Evolutionary conservation across 176 grass and related monocot genomes (phyloP).

Genomic region (Carex scoparia): DNA sequence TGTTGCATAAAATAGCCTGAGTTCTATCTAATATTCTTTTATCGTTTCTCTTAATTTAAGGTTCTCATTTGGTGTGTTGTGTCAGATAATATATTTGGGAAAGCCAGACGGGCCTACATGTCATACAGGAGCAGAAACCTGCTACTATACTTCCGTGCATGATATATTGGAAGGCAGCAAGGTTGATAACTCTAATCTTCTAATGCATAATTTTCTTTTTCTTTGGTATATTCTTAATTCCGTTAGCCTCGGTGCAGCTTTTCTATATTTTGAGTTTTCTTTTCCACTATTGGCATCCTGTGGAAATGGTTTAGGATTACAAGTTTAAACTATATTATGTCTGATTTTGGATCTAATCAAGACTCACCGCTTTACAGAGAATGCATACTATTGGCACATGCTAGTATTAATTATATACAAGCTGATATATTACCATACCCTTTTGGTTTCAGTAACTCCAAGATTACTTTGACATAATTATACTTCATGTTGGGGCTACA

Average conservation of each 20-base stretch:
- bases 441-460: neutral
- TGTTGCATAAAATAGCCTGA: neutral
- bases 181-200: constrained; percentile 35
- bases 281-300: neutral
- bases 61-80: neutral
- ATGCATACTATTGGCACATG: neutral
- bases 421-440: neutral
- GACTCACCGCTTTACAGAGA: neutral
- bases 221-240: neutral
- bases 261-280: neutral
- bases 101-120: constrained; percentile 94
- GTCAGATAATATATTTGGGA: constrained; percentile 93
- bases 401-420: neutral
- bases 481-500: neutral
- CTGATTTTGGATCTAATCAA: neutral
- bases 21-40: neutral
- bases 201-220: neutral
- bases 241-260: neutral
- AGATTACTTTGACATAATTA: neutral
- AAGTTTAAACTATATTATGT: neutral
- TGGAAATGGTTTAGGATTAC: neutral
- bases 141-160: constrained; percentile 81
- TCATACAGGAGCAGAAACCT: constrained; percentile 86
- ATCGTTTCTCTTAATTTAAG: constrained; percentile 15
- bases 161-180: constrained; percentile 57